Percentiles rank a stretch among this genome's conserved stretches.
Evolutionary conservation across 805 yeast genomes (phyloP).

Genomic region (Pichia rugopelliculosa): DNA sequence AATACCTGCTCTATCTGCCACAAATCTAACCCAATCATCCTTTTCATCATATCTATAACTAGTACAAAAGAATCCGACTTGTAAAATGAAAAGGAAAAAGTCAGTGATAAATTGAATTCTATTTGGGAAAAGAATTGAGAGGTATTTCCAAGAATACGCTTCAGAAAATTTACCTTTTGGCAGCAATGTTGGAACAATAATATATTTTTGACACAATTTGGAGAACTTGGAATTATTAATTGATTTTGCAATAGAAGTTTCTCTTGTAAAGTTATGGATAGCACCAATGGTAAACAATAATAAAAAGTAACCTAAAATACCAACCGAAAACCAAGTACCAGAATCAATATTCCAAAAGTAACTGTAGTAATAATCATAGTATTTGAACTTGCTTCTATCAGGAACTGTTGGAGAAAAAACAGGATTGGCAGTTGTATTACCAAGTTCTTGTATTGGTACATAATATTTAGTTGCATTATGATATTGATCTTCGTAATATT

Average conservation of each 20-base stretch:
- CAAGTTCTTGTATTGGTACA: background rate
- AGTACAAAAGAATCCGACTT: slow-evolving; percentile 9
- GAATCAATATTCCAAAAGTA: background rate
- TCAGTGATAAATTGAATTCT: slow-evolving; percentile 9
- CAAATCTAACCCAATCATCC: background rate
- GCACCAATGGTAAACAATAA: slow-evolving; percentile 31
- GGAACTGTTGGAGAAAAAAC: background rate
- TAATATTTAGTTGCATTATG: background rate
- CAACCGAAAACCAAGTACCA: slow-evolving; percentile 26
- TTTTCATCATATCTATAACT: background rate
- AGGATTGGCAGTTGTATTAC: background rate
- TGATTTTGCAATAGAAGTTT: slow-evolving; percentile 24
- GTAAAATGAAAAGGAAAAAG: slow-evolving; percentile 5
- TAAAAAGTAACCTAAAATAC: slow-evolving; percentile 33
- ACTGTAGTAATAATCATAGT: background rate
- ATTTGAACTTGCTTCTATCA: background rate
- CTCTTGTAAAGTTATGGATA: slow-evolving; percentile 26
- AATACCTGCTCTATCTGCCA: slow-evolving; percentile 29
- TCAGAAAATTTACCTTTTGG: slow-evolving; percentile 19
- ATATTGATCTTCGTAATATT: background rate
- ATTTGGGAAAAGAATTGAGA: slow-evolving; percentile 10
- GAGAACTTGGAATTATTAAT: slow-evolving; percentile 5
- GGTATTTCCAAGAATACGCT: slow-evolving; percentile 13
- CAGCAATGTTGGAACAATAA: slow-evolving; percentile 33
- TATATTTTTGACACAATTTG: slow-evolving; percentile 23